Evolutionary conservation across 2,329 filamentous ascomycete species (phyloP).

Genomic region (Cladosporium velox): DNA sequence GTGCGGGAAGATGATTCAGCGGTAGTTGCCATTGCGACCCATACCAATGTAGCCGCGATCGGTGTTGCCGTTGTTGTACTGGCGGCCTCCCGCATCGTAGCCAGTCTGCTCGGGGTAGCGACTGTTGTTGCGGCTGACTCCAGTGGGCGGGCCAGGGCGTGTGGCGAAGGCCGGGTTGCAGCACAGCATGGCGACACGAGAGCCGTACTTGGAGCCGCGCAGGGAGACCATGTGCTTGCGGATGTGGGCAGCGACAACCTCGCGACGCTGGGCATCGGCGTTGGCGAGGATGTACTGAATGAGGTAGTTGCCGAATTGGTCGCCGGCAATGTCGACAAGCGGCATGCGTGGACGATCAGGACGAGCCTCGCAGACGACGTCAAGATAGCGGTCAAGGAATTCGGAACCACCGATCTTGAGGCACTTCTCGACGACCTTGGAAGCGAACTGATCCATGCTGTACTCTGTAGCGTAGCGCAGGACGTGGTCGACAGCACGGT

Average conservation of each 20-base stretch:
- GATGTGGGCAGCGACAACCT: slow-evolving; percentile 90
- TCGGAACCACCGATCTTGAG: slow-evolving; percentile 92
- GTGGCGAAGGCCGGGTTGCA: slow-evolving; percentile 90
- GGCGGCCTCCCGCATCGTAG: slow-evolving; percentile 20
- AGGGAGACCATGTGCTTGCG: slow-evolving; percentile 99
- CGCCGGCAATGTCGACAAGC: slow-evolving; percentile 95
- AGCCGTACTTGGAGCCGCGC: slow-evolving; percentile 96
- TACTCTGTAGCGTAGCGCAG: slow-evolving; percentile 92
- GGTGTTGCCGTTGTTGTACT: slow-evolving; percentile 23
- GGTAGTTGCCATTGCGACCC: slow-evolving; percentile 32
- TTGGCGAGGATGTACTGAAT: slow-evolving; percentile 96
- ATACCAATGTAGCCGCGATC: slow-evolving; percentile 21
- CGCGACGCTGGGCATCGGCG: slow-evolving; percentile 81
- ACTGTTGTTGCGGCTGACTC: slow-evolving; percentile 42
- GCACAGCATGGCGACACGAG: slow-evolving; percentile 97
- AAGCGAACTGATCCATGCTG: slow-evolving; percentile 98
- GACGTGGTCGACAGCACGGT: slow-evolving; percentile 91
- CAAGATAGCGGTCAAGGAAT: slow-evolving; percentile 88
- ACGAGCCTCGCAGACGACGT: slow-evolving; percentile 89
- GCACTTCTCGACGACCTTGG: slow-evolving; percentile 98
- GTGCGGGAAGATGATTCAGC: slow-evolving; percentile 26
- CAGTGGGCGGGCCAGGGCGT: slow-evolving; percentile 80
- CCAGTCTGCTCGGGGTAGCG: slow-evolving; percentile 23
- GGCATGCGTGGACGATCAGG: slow-evolving; percentile 91
- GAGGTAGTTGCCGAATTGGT: slow-evolving; percentile 98